Evolutionary conservation across 2,329 filamentous ascomycete genomes (phyloP).

Genomic region (Trichoderma guizhouense): DNA sequence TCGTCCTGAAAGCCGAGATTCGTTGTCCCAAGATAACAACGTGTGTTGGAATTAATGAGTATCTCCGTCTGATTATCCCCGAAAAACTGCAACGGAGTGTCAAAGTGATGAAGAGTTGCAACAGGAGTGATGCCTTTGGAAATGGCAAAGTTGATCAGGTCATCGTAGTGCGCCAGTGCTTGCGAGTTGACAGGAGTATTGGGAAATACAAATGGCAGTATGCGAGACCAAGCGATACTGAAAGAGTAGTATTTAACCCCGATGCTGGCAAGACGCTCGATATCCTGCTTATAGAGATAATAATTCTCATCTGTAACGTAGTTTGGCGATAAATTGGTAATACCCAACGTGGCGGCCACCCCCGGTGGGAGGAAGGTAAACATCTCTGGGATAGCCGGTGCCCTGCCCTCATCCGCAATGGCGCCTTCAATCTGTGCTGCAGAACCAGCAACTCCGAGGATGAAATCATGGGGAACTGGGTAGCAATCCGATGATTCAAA

Average conservation of each 20-base stretch:
- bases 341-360: not conserved
- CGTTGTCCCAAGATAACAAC: not conserved
- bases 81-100: not conserved
- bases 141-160: not conserved
- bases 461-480: not conserved
- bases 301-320: not conserved
- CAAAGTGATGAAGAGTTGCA: not conserved
- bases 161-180: not conserved
- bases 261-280: not conserved
- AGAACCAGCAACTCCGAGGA: not conserved
- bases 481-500: not conserved
- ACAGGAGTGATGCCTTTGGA: not conserved
- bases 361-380: not conserved
- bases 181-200: not conserved
- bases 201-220: not conserved
- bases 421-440: not conserved
- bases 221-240: not conserved
- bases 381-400: not conserved
- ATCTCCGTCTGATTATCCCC: not conserved
- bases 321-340: not conserved
- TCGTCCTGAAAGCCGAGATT: not conserved
- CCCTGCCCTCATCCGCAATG: not conserved
- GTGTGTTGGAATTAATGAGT: not conserved
- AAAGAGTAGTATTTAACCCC: not conserved
- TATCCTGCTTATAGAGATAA: not conserved